Base-by-base conservation (phyloP, 2,329 filamentous ascomycete species). In the Aspergillus melleus region DNA sequence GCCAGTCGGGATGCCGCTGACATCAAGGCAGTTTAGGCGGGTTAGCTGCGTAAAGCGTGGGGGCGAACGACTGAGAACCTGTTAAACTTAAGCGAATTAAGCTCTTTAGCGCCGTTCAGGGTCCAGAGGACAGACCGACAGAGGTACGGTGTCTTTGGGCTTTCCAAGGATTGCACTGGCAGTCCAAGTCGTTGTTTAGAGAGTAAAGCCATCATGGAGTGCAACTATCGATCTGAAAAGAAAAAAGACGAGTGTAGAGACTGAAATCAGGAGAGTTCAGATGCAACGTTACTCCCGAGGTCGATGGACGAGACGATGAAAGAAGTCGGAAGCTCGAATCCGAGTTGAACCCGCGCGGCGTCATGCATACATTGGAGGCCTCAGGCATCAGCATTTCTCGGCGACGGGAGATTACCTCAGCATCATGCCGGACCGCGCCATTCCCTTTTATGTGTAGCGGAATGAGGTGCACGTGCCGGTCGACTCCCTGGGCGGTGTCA, bases 401-500 rank as follows among this genome's bases (percentile, higher is more conserved):
- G 4, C 36, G 36, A 6, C 6, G 14, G 6, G 16, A n/a, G 36
- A 16, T 42, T 42, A 42, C 16, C 36, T 42, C 5, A 42, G 36
- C 36, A 42, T 16, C 8, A 29, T 29, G 26, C 6, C 4, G 16
- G 14, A 42, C 36, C n/a, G 19, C 14, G 14, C 49, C 24, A n/a
- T 26, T 51, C 53, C 53, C 4, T 4, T 22, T 55, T 22, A 30
- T 52, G 52, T 26, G 50, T 26, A 26, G 32, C 6, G 5, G 6
- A 4, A 19, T 1, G 30, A 3, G 22, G 19, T 12, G 19, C 49
- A 51, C 49, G 52, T 61, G 57, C 22, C 26, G 24, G 47, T 39
- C 42, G 32, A 30, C 19, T 6, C 12, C 6, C 2, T 46, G 50
- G 68, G 68, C 67, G 68, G 68, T 70, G 57, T 39, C 58, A 5